A percentile compares a stretch with the other conserved stretches of the same genome.
Conservation (phyloP, 2,329 filamentous ascomycete species). For the Acephala macrosclerotiorum region DNA sequence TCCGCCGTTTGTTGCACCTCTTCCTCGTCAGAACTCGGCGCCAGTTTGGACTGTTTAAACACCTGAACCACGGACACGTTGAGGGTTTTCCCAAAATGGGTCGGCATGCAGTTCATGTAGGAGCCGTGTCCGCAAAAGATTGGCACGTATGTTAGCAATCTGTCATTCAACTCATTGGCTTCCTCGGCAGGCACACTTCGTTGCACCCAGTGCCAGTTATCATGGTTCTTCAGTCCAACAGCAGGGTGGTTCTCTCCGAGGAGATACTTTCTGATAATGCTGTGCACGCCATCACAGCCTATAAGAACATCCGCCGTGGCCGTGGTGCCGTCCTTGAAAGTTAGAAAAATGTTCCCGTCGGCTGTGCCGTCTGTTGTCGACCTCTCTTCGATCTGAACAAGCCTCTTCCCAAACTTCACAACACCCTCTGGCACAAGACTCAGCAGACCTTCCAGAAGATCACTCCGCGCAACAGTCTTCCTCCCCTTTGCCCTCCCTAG, state of each 20-base stretch:
- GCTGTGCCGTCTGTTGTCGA: not conserved
- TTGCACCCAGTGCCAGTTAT: slow-evolving; percentile 13
- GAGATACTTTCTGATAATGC: slow-evolving; percentile 14
- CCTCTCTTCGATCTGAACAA: not conserved
- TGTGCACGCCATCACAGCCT: slow-evolving; percentile 11
- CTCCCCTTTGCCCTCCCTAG: slow-evolving; percentile 1
- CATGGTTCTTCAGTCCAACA: slow-evolving; percentile 12
- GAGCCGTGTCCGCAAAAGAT: slow-evolving; percentile 6
- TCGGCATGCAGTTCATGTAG: slow-evolving; percentile 6
- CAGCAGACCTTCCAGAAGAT: slow-evolving; percentile 1
- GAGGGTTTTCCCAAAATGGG: slow-evolving; percentile 6
- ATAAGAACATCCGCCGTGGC: not conserved
- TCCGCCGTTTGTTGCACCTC: not conserved
- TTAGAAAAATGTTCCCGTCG: not conserved
- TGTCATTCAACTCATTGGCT: slow-evolving; percentile 6
- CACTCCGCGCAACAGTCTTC: slow-evolving; percentile 4
- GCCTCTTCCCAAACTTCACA: slow-evolving; percentile 4
- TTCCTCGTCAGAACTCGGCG: not conserved
- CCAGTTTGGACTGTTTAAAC: not conserved
- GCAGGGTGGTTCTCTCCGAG: slow-evolving; percentile 16
- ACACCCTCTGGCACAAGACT: not conserved
- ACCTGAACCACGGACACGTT: not conserved
- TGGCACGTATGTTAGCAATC: slow-evolving; percentile 3
- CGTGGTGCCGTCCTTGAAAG: slow-evolving; percentile 1
- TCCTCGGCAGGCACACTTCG: slow-evolving; percentile 13